These are phyloP conservation scores for Nematocida sp. DNA, from an alignment of 371 early-diverging fungal genomes.

Conservation along the genomic window DNA sequence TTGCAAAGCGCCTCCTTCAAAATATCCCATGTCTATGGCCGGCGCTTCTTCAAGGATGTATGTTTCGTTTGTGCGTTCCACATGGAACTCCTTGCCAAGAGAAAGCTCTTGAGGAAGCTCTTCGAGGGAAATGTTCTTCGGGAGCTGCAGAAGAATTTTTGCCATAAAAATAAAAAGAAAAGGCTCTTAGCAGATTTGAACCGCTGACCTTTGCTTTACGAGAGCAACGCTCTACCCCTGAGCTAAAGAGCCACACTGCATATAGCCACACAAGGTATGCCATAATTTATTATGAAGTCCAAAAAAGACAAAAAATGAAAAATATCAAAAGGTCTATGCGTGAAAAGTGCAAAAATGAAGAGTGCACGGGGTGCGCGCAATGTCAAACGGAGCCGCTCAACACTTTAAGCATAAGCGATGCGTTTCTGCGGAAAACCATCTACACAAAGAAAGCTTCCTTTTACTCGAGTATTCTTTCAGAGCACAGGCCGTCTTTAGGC, in stretches of 20 bases:
- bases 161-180: constrained; percentile 21
- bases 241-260: constrained; percentile 50
- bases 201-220: constrained; percentile 59
- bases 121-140: constrained; percentile 5
- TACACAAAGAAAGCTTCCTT: constrained; percentile 40
- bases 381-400: constrained; percentile 19
- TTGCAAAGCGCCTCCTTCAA: constrained; percentile 4
- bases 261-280: not conserved
- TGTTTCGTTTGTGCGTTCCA: not conserved
- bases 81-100: constrained; percentile 12
- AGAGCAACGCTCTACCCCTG: constrained; percentile 59
- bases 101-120: constrained; percentile 11
- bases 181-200: constrained; percentile 58
- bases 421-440: constrained; percentile 39
- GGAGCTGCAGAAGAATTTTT: constrained; percentile 50
- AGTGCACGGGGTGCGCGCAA: constrained; percentile 8
- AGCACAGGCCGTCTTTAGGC: not conserved
- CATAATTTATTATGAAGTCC: not conserved
- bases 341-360: constrained; percentile 9
- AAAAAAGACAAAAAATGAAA: not conserved
- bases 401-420: constrained; percentile 47
- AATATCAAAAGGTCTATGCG: not conserved
- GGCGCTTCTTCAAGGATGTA: constrained; percentile 13
- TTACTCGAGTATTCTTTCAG: constrained; percentile 22
- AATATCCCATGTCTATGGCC: not conserved